Conservation (phyloP, 345 rosid species). For the Punica granatum region DNA sequence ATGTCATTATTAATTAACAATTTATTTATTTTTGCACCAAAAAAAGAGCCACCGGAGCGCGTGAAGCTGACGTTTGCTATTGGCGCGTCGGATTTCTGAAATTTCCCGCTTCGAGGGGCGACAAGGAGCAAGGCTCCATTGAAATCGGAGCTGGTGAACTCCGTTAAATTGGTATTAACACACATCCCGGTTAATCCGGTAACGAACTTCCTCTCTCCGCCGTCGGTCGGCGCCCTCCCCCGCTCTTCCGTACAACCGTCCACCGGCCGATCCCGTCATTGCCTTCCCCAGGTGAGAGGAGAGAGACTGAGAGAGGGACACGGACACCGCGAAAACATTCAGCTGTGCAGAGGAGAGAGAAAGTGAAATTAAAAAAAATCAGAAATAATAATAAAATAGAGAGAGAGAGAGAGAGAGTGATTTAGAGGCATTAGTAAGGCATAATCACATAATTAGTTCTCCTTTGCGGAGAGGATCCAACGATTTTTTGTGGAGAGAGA, state of each 20-base stretch:
- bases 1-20: too few species aligned
- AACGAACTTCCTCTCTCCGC: background rate
- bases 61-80: background rate
- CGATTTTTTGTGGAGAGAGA: background rate
- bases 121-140: background rate
- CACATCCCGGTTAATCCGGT: background rate
- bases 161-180: background rate
- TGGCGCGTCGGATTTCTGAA: background rate
- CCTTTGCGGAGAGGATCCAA: background rate
- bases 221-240: background rate
- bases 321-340: slow-evolving; percentile 1
- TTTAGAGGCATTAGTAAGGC: background rate
- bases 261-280: background rate
- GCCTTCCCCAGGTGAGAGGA: background rate
- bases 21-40: too few species aligned
- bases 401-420: background rate
- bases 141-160: background rate
- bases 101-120: background rate
- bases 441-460: background rate
- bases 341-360: background rate
- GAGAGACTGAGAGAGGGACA: background rate
- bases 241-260: background rate
- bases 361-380: background rate
- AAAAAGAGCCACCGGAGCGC: background rate
- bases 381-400: background rate